These are phyloP conservation scores for Lipomyces sp. DNA, from an alignment of 805 yeast species.

Conservation along the genomic window DNA sequence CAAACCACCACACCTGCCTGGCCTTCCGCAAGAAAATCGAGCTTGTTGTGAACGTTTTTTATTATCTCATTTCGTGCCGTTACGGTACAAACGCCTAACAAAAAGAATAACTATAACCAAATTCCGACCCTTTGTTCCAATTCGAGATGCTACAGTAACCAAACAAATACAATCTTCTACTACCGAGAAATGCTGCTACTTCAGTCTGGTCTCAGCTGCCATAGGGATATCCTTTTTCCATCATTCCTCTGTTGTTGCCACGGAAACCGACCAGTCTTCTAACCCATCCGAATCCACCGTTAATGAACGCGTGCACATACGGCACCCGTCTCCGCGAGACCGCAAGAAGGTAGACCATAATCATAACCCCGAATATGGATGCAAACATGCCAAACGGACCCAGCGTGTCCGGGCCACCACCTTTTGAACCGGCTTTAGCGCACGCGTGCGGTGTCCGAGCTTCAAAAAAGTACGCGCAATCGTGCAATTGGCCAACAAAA, in stretches of 20 bases:
- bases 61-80: background rate
- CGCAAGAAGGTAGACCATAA: conserved; percentile 31
- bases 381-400: conserved; percentile 61
- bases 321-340: conserved; percentile 35
- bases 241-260: background rate
- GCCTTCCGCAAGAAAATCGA: no score
- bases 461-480: conserved; percentile 83
- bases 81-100: background rate
- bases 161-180: background rate
- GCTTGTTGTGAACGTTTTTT: background rate
- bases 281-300: conserved; percentile 16
- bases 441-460: conserved; percentile 86
- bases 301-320: conserved; percentile 30
- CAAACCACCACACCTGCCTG: no score
- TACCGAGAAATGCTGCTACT: background rate
- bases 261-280: conserved; percentile 6
- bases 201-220: background rate
- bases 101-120: background rate
- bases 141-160: background rate
- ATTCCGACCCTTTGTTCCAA: background rate
- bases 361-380: conserved; percentile 29
- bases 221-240: conserved; percentile 1
- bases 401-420: conserved; percentile 63
- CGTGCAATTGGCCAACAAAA: conserved; percentile 71
- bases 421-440: conserved; percentile 57